phyloP scores from a whole-genome alignment of 1,284 basidiomycete species.

The Irpex sp. region DNA sequence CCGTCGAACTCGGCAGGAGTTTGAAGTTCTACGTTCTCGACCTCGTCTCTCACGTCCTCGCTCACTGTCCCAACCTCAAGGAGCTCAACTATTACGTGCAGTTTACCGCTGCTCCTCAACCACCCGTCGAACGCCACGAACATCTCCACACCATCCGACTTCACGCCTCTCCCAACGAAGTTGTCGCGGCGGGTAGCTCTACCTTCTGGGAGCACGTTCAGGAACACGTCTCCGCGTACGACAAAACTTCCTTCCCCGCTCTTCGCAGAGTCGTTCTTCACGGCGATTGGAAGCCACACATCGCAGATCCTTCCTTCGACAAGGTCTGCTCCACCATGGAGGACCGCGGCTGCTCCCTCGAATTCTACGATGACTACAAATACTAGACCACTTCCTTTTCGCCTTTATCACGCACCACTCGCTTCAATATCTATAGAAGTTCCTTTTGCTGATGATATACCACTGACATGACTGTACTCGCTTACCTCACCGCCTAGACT shows the following conservation, averaged over 20 bases:
- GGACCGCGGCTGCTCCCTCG: neutral
- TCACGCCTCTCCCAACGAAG: slow-evolving; percentile 42
- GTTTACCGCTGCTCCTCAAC: slow-evolving; percentile 40
- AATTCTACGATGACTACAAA: neutral
- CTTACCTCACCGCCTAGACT: too few species aligned
- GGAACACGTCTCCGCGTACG: slow-evolving; percentile 42
- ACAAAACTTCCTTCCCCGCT: slow-evolving; percentile 32
- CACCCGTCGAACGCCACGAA: slow-evolving; percentile 25
- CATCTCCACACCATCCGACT: slow-evolving; percentile 45
- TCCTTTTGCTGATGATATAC: neutral
- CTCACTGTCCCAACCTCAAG: slow-evolving; percentile 41
- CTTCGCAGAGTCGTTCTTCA: slow-evolving; percentile 41
- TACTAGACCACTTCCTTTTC: neutral
- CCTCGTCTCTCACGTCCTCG: slow-evolving; percentile 42
- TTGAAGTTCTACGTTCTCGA: slow-evolving; percentile 48
- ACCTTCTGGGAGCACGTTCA: slow-evolving; percentile 41
- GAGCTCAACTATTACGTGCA: slow-evolving; percentile 55
- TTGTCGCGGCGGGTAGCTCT: slow-evolving; percentile 32
- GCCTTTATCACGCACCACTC: neutral
- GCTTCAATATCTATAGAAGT: neutral
- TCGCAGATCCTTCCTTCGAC: slow-evolving; percentile 14
- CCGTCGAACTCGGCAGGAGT: slow-evolving; percentile 55
- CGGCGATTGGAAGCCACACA: slow-evolving; percentile 40
- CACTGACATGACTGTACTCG: too few species aligned
- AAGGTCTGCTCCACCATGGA: slow-evolving; percentile 2